Conservation (phyloP, 148 eudicot species). For the Salicornia ramosissima region DNA sequence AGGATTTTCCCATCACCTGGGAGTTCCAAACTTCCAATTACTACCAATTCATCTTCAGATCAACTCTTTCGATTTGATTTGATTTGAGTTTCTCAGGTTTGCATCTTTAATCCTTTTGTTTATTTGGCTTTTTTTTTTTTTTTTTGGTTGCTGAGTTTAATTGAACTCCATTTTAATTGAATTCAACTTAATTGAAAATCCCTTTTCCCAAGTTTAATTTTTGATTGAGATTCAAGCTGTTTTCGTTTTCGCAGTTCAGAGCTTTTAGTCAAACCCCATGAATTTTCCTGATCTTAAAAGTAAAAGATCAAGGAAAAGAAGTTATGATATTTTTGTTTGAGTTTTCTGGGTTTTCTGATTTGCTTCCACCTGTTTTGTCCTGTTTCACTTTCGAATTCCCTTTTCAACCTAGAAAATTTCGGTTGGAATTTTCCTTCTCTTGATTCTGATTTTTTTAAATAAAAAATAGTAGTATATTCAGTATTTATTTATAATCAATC, state of each 20-base stretch:
- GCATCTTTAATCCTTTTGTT: not conserved
- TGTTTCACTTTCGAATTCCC: not conserved
- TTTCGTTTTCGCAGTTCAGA: not conserved
- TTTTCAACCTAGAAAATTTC: not conserved
- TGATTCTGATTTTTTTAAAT: not conserved
- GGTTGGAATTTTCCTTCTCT: not conserved
- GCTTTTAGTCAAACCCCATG: slow-evolving; percentile 1
- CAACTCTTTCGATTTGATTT: not conserved
- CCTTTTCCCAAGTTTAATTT: not conserved
- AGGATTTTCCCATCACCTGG: slow-evolving; percentile 1
- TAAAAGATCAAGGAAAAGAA: not conserved
- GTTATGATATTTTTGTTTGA: not conserved
- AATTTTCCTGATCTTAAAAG: slow-evolving; percentile 1
- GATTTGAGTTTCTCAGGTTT: not conserved
- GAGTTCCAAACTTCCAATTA: not conserved
- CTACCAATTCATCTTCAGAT: not conserved
- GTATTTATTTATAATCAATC: slow-evolving; percentile 5
- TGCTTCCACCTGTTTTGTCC: not conserved
- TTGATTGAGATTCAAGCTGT: too few species aligned
- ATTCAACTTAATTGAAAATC: too few species aligned
- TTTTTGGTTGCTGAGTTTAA: not conserved
- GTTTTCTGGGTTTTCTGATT: slow-evolving; percentile 4
- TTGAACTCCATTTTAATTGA: not conserved
- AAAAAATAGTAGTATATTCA: not conserved
- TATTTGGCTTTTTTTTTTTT: not conserved